Conservation (phyloP, 176 grass and related monocot species). For the Tuctoria greenei region DNA sequence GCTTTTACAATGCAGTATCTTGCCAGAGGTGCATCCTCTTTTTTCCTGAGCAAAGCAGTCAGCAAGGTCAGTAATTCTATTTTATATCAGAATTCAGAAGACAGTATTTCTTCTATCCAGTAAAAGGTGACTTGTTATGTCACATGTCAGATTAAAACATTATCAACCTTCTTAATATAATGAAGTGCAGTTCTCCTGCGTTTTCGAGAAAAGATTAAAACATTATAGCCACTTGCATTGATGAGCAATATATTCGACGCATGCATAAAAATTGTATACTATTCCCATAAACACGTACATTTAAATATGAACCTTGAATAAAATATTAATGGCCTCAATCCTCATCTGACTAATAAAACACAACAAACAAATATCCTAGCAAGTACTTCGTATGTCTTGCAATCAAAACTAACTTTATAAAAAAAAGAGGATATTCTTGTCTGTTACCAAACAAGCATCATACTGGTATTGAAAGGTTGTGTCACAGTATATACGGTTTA, state of each 20-base stretch:
- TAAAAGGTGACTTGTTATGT: neutral
- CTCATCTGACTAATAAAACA: neutral
- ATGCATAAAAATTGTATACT: neutral
- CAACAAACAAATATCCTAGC: neutral
- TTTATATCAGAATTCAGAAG: neutral
- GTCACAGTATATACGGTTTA: neutral
- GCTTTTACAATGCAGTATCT: constrained; percentile 79
- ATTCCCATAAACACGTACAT: neutral
- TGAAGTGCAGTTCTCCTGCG: too few relatives aligned
- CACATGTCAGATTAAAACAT: too few relatives aligned
- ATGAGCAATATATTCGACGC: neutral
- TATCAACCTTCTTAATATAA: too few relatives aligned
- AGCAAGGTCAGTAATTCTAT: neutral
- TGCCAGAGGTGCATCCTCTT: constrained; percentile 59
- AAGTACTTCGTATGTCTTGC: neutral
- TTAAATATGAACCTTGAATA: neutral
- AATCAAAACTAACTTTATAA: neutral
- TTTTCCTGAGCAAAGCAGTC: constrained; percentile 43
- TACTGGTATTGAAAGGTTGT: neutral
- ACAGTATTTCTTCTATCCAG: neutral
- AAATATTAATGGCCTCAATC: neutral
- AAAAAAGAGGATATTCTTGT: neutral
- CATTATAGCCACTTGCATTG: neutral
- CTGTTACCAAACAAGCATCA: neutral
- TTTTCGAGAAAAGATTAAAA: too few relatives aligned